Evolutionary conservation across 768 basidiomycete genomes (phyloP).

Genomic region (Leccinum olivaceopallidum): DNA sequence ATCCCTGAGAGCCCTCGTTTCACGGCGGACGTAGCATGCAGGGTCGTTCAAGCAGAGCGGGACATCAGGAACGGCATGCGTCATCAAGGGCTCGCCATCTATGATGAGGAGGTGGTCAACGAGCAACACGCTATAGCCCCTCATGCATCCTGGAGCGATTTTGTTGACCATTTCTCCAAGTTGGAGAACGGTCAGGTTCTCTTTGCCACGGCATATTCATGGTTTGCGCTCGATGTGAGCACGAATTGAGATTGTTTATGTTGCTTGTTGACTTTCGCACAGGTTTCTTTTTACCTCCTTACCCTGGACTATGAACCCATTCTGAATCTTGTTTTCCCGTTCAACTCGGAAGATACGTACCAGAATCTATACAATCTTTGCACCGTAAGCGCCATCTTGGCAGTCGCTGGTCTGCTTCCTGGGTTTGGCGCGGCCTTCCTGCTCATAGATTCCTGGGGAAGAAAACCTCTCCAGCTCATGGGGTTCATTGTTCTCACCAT

Average conservation of each 20-base stretch:
- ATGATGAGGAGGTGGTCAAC: slow-evolving; percentile 50
- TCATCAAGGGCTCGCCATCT: slow-evolving; percentile 44
- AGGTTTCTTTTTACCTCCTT: slow-evolving; percentile 85
- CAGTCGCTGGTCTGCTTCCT: slow-evolving; percentile 73
- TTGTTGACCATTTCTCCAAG: slow-evolving; percentile 60
- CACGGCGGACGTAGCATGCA: slow-evolving; percentile 85
- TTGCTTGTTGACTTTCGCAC: neutral
- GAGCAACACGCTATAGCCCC: slow-evolving; percentile 59
- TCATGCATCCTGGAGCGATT: slow-evolving; percentile 66
- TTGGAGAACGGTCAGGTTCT: slow-evolving; percentile 78
- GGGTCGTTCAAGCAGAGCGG: slow-evolving; percentile 64
- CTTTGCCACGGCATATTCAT: slow-evolving; percentile 72
- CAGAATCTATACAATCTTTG: slow-evolving; percentile 56
- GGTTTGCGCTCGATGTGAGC: slow-evolving; percentile 82
- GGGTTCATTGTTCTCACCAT: slow-evolving; percentile 67
- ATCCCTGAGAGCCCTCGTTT: slow-evolving; percentile 89
- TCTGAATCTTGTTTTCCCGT: neutral
- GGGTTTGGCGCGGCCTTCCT: slow-evolving; percentile 59
- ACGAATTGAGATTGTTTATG: slow-evolving; percentile 10
- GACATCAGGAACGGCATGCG: slow-evolving; percentile 69
- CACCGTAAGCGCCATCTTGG: slow-evolving; percentile 70
- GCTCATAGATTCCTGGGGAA: slow-evolving; percentile 72
- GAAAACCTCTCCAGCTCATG: slow-evolving; percentile 76
- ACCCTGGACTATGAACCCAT: slow-evolving; percentile 61
- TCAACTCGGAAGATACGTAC: slow-evolving; percentile 38